A percentile compares a stretch with the other conserved stretches of the same genome.
These are phyloP conservation scores for Penicillium ochrochloron DNA, from an alignment of 495 filamentous ascomycete genomes.

Conservation along the genomic window DNA sequence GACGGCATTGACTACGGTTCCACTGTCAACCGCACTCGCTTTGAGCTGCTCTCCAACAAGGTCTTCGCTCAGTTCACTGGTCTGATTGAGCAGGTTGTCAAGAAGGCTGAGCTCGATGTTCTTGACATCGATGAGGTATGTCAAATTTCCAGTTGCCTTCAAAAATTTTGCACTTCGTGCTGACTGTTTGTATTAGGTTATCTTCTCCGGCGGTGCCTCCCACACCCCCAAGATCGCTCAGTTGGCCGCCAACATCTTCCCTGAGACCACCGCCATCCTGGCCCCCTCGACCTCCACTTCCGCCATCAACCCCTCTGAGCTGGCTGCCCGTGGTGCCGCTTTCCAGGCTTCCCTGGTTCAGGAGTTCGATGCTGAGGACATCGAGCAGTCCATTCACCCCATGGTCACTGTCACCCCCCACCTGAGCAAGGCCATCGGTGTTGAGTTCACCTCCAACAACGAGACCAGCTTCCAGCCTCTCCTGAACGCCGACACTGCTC, in stretches of 20 bases:
- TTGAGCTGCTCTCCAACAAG: conserved; percentile 84
- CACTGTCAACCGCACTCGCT: conserved; percentile 90
- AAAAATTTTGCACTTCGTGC: not conserved
- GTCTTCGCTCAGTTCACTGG: conserved; percentile 85
- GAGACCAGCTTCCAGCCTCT: conserved; percentile 73
- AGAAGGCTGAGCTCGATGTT: conserved; percentile 90
- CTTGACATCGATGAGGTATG: conserved; percentile 82
- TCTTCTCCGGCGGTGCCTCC: conserved; percentile 88
- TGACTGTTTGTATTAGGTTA: conserved; percentile 55
- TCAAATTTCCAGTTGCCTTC: not conserved
- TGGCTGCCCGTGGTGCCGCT: conserved; percentile 86
- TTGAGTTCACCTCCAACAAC: conserved; percentile 71
- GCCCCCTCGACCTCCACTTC: conserved; percentile 76
- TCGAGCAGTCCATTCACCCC: conserved; percentile 93
- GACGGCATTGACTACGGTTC: conserved; percentile 89
- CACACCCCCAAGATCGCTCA: conserved; percentile 92
- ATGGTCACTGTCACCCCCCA: conserved; percentile 93
- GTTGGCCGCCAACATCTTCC: conserved; percentile 77
- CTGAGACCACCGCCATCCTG: conserved; percentile 74
- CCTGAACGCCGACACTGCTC: conserved; percentile 82
- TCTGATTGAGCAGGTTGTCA: conserved; percentile 79
- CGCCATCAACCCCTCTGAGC: conserved; percentile 92
- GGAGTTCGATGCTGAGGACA: conserved; percentile 90
- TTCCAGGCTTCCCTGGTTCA: conserved; percentile 92
- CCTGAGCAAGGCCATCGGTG: conserved; percentile 83